These are phyloP conservation scores for Botryosphaeria agaves DNA, from an alignment of 2,329 filamentous ascomycete species.

Conservation along the genomic window DNA sequence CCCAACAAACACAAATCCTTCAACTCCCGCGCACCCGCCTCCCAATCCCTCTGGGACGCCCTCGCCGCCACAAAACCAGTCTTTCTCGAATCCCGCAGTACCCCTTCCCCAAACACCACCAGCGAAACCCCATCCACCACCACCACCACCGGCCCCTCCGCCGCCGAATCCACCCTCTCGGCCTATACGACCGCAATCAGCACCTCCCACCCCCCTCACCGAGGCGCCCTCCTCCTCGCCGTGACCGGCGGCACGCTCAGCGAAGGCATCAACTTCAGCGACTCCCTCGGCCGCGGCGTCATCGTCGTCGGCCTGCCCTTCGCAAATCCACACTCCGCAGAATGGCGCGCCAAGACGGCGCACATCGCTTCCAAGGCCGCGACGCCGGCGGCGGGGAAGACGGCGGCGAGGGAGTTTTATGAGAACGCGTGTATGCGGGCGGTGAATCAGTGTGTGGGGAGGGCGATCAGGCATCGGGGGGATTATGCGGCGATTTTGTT, in stretches of 20 bases:
- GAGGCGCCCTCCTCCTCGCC: conserved; percentile 67
- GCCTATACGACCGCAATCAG: conserved; percentile 55
- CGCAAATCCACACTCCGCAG: conserved; percentile 72
- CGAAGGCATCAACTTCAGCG: conserved; percentile 96
- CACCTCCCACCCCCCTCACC: conserved; percentile 14
- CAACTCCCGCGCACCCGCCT: not conserved
- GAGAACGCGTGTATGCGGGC: conserved; percentile 94
- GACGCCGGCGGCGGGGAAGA: conserved; percentile 12
- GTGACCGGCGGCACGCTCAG: conserved; percentile 91
- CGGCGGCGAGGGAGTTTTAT: conserved; percentile 59
- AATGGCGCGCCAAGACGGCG: conserved; percentile 85
- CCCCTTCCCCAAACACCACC: conserved; percentile 5
- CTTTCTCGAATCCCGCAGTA: conserved; percentile 19
- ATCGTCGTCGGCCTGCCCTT: conserved; percentile 87
- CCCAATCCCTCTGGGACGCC: conserved; percentile 38
- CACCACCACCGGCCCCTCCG: conserved; percentile 35
- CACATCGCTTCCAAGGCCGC: conserved; percentile 52
- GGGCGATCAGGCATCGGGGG: conserved; percentile 71
- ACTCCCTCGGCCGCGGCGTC: conserved; percentile 74
- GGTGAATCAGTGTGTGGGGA: conserved; percentile 90
- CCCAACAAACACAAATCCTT: too few relatives aligned
- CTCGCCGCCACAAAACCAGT: conserved; percentile 39
- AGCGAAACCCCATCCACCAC: conserved; percentile 31
- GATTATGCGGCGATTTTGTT: conserved; percentile 89
- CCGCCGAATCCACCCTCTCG: conserved; percentile 51